Base-by-base conservation (phyloP, 805 yeast species). In the Candida sakaeoensis region DNA sequence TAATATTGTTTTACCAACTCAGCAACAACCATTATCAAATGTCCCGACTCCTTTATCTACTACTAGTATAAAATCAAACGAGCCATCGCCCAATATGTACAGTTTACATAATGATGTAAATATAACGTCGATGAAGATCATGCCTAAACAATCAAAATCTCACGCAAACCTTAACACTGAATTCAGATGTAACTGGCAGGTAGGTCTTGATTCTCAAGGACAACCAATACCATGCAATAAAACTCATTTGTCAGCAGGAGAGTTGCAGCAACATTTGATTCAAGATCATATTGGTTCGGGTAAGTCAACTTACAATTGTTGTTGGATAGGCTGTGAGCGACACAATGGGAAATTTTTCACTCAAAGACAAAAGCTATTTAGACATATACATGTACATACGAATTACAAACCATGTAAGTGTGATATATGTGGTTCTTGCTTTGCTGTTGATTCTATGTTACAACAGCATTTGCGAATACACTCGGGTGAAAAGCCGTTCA, bases 331-430 rank as follows among this genome's bases (percentile, higher is more conserved):
- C 2, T 93, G 99, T 60, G 74, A 73, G 16, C 74, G 96, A 27
- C 65, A 65, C 43, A 57, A 61, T 21, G 72, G 76, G 3, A 71
- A 75, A 45, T 72, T 74, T 2, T 93, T 91, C 54, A 61, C 75
- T 8, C 98, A 91, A 57, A 71, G 93, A 22, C 98, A 91, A 52
- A 93, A 91, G 60, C 65, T 89, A 7, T 63, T 85, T 12, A 74
- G 99, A 30, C 99, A 91, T 62, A 64, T 93, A 36, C 93, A 85
- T 59, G 82, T 83, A 4, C 99, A 93, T 58, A 87, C 98, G 0
- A 80, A 82, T 43, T 80, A 83, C 57, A 80, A 82, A 55, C 97
- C 97, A 0, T 84, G 74, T 57, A 68, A 70, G 43, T 93, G 99
- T 61, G 53, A 64, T 0, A 55, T 72, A 0, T 93, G 99, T 58